Evolutionary conservation across 192 early-diverging fungal species (phyloP).

Genomic region (Podila epigama): DNA sequence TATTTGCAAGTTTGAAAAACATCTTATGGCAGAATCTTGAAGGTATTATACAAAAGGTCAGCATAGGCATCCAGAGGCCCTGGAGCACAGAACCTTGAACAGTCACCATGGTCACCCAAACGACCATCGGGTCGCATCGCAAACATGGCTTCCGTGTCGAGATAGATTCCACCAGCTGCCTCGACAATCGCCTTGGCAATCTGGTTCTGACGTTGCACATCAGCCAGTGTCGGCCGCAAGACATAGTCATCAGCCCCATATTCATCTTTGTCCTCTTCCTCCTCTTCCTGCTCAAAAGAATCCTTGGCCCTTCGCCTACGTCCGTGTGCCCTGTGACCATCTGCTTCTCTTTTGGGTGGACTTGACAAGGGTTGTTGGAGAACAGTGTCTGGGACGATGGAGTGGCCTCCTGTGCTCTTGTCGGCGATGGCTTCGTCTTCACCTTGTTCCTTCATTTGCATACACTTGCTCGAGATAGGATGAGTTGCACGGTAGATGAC

Average conservation of each 20-base stretch:
- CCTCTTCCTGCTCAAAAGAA: too few species aligned
- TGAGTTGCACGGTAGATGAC: conserved; percentile 57
- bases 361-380: conserved; percentile 34
- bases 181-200: conserved; percentile 60
- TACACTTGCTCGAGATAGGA: conserved; percentile 54
- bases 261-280: conserved; percentile 12
- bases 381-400: conserved; percentile 20
- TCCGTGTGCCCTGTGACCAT: conserved; percentile 16
- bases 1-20: too few species aligned
- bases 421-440: conserved; percentile 44
- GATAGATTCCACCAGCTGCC: conserved; percentile 59
- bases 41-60: conserved; percentile 42
- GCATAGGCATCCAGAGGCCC: conserved; percentile 62
- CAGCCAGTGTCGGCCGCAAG: conserved; percentile 36
- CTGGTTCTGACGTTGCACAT: conserved; percentile 55
- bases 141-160: conserved; percentile 56
- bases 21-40: conserved; percentile 42
- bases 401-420: background rate
- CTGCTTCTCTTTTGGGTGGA: conserved; percentile 36
- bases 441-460: conserved; percentile 31
- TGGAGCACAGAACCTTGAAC: conserved; percentile 64
- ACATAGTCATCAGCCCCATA: background rate
- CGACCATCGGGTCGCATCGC: conserved; percentile 60
- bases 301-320: background rate
- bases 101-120: conserved; percentile 59